These are phyloP conservation scores for Phytophthora syringae DNA, from an alignment of 352 stramenopile species.

Conservation along the genomic window DNA sequence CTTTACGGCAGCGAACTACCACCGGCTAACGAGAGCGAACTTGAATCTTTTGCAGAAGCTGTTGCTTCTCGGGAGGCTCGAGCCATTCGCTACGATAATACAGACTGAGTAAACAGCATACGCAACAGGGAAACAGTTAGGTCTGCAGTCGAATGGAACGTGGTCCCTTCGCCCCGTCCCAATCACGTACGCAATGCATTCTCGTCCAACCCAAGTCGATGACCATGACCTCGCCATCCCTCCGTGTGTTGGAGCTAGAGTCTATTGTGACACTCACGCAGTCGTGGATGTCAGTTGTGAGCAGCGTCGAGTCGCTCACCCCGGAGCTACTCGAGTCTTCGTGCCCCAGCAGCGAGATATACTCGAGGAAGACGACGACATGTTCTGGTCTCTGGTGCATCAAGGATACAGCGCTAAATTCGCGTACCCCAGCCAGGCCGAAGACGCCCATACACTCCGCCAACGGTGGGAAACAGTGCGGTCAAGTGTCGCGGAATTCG, in stretches of 20 bases:
- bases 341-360: constrained; percentile 1
- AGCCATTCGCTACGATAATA: constrained; percentile 23
- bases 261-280: not conserved
- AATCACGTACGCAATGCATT: too few relatives aligned
- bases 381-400: too few relatives aligned
- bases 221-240: too few relatives aligned
- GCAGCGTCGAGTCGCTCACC: constrained; percentile 10
- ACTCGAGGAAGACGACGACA: constrained; percentile 12
- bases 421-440: not conserved
- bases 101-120: not conserved
- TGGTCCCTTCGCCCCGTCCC: too few relatives aligned
- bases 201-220: too few relatives aligned
- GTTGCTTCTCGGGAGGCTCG: constrained; percentile 48
- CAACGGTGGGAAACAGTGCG: constrained; percentile 11
- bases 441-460: not conserved
- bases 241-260: too few relatives aligned
- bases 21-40: constrained; percentile 48
- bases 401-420: constrained; percentile 15
- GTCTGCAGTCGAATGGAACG: too few relatives aligned
- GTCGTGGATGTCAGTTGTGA: constrained; percentile 17
- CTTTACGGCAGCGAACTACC: constrained; percentile 68
- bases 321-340: constrained; percentile 3
- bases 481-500: constrained; percentile 11
- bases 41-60: constrained; percentile 50
- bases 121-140: too few relatives aligned